Evolutionary conservation across 352 stramenopile genomes (phyloP), one percentile per base, ranked within the genome.

Genomic region (Hyphochytrium catenoides): DNA sequence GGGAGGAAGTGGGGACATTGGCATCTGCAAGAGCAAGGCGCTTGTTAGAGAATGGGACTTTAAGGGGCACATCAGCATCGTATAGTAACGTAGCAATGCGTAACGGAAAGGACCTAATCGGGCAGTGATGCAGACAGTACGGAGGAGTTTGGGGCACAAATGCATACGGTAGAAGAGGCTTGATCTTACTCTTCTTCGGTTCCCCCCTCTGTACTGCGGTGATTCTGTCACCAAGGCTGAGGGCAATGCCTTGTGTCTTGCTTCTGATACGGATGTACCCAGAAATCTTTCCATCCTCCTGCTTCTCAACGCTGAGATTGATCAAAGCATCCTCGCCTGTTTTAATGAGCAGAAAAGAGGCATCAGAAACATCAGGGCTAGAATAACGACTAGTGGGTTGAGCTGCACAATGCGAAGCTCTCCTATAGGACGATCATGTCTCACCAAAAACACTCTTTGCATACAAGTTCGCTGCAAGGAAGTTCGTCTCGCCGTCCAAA

Each of bases 191-290:
- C 60, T 84, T 79, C 53, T 51, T 59, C 47, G 74, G 65, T 30
- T 85, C 66, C 31, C 63, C 54, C 25, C 79, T 64, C 59, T 98
- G 89, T 34, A 96, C 82, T 33, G 77, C 79, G 36, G 89, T 98
- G 50, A 99, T 97, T 24, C 91, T 74, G 52, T 99, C 91, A 36
- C 92, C 92, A 36, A 99, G 58, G 48, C 85, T 96, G 34, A 99
- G 62, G 16, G 93, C 93, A 54, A 99, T 98, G 35, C 93, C 93
- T 56, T 99, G 91, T 35, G 93, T 99, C 68, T 99, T 99, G 50
- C 83, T 95, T 39, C 93, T 79, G 46, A 99, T 99, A 46, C 93
- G 78, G 40, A 98, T 97, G 64, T 97, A 96, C 26, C 89, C 90
- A 41, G 71, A 67, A 36, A 98, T 85, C 43, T 93, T 91, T 8